Conservation (phyloP, 2,329 filamentous ascomycete species). For the Stemphylium lycopersici region DNA sequence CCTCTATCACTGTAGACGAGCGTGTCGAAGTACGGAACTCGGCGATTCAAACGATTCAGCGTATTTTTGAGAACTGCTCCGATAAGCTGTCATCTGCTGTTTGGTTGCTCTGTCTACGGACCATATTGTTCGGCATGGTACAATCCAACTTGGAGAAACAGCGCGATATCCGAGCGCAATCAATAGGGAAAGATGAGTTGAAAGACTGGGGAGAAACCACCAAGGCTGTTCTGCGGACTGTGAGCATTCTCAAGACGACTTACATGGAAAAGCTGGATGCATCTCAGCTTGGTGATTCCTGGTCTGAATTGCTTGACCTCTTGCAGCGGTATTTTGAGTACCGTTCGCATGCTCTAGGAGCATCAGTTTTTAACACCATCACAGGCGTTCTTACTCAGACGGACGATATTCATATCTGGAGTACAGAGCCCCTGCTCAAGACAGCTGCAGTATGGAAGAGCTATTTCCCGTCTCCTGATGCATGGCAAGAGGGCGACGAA, state of each 20-base stretch:
- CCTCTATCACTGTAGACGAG: constrained; percentile 72
- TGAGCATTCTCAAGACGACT: constrained; percentile 67
- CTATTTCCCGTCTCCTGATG: constrained; percentile 39
- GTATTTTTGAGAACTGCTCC: constrained; percentile 91
- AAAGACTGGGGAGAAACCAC: constrained; percentile 50
- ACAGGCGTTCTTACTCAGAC: constrained; percentile 47
- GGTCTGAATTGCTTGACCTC: constrained; percentile 74
- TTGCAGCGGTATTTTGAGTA: constrained; percentile 61
- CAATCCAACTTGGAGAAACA: constrained; percentile 61
- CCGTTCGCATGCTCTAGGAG: constrained; percentile 49
- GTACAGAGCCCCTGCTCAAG: constrained; percentile 35
- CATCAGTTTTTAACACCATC: constrained; percentile 51
- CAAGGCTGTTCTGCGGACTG: constrained; percentile 45
- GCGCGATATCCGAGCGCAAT: constrained; percentile 20
- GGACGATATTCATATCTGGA: constrained; percentile 27
- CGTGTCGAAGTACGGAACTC: constrained; percentile 80
- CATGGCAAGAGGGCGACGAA: constrained; percentile 28
- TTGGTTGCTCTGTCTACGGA: constrained; percentile 83
- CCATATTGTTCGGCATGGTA: constrained; percentile 79
- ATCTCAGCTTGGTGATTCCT: constrained; percentile 71
- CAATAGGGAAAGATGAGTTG: constrained; percentile 27
- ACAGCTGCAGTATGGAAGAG: constrained; percentile 44
- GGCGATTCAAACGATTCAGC: constrained; percentile 86
- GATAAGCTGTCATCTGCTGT: constrained; percentile 77
- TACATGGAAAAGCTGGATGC: constrained; percentile 77